These are phyloP conservation scores for Microcos paniculata DNA, from an alignment of 345 rosid species.

Conservation along the genomic window DNA sequence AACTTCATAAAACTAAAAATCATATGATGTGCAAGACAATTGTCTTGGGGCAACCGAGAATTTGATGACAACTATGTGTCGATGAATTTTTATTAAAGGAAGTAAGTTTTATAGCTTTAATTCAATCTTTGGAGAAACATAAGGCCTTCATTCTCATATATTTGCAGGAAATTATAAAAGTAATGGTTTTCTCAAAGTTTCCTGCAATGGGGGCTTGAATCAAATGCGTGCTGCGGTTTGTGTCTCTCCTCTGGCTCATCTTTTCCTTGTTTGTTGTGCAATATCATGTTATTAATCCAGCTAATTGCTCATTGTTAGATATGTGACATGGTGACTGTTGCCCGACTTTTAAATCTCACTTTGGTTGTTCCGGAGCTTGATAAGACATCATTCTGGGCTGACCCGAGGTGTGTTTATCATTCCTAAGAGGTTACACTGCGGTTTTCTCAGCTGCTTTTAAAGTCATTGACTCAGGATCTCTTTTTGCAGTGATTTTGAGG, in stretches of 20 bases:
- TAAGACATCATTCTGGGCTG: slow-evolving; percentile 97
- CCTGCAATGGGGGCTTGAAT: slow-evolving; percentile 92
- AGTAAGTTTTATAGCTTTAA: not conserved
- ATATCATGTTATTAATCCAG: slow-evolving; percentile 20
- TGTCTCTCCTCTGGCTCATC: slow-evolving; percentile 29
- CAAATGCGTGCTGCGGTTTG: slow-evolving; percentile 97
- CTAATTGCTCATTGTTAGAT: slow-evolving; percentile 48
- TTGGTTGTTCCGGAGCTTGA: slow-evolving; percentile 96
- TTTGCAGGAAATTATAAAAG: slow-evolving; percentile 74
- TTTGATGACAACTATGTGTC: not conserved
- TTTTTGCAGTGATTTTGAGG: slow-evolving; percentile 85
- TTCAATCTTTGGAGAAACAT: not conserved
- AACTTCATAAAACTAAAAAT: too few species aligned
- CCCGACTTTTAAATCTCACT: slow-evolving; percentile 89
- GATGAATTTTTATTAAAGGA: not conserved
- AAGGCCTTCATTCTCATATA: slow-evolving; percentile 2
- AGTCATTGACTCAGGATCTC: slow-evolving; percentile 17
- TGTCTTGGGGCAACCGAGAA: not conserved
- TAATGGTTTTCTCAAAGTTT: slow-evolving; percentile 79
- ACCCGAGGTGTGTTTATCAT: slow-evolving; percentile 63
- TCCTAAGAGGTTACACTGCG: not conserved
- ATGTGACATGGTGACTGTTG: slow-evolving; percentile 89
- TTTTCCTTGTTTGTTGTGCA: slow-evolving; percentile 9
- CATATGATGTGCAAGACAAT: not conserved
- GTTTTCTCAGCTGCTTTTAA: not conserved